Base-by-base conservation (phyloP, 31 red algal genomes). In the Asparagopsis taxiformis region DNA sequence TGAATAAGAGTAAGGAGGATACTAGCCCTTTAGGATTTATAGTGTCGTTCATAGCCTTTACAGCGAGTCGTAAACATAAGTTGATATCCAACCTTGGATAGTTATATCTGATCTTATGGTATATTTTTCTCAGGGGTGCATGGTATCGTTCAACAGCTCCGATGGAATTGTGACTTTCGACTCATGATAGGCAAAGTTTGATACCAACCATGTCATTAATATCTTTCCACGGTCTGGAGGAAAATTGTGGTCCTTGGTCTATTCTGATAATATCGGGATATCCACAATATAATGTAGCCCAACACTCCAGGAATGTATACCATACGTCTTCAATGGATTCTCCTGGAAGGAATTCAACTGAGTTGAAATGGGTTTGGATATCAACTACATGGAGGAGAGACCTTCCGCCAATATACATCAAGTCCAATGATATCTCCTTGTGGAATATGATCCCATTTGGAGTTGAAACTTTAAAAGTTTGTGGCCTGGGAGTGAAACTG, bases 11-110 rank as follows among this genome's bases (percentile, higher is more conserved):
- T 9, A 90, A 55, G 37, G 85, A 66, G 85, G 65, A 26, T n/a
- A 73, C 48, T 3, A 90, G 75, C 2, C 55, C 75, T 16, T 74
- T 34, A 0, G 85, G 66, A 2, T 35, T 31, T 13, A 75, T 61
- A 17, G 55, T 90, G 29, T 80, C 60, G 57, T 90, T 80, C 68
- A 81, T 74, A 33, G 75, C 65, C 0, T 80, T 80, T 28, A 80
- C 49, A 7, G 57, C 57, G 3, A 72, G 15, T 17, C 19, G 10
- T 1, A 80, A 39, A 2, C 43, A 0, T 6, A 73, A 21, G 1
- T 90, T 41, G 2, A 44, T 17, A 2, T 62, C 51, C 21, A 74
- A 19, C 19, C 17, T 50, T 1, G 57, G 48, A 46, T 52, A 38
- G 0, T 61, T 71, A 3, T 9, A 3, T 26, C 31, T 22, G 1